phyloP scores from a whole-genome alignment of 768 basidiomycete species.

The Hortiboletus campestris region DNA sequence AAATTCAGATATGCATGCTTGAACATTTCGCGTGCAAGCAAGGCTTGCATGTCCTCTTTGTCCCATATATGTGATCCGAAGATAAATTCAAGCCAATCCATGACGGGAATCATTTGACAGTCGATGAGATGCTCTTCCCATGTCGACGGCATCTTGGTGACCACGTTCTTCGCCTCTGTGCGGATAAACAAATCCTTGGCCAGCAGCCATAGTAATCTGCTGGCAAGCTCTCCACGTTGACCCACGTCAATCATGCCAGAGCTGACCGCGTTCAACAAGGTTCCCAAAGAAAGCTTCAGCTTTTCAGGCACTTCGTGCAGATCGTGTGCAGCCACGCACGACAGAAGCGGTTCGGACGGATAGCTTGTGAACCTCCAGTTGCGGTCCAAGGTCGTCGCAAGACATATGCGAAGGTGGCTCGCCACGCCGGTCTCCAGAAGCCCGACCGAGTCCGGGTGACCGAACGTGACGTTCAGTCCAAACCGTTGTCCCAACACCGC shows the following conservation, averaged over 20 bases:
- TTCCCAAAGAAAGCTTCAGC: background rate
- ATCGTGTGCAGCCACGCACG: background rate
- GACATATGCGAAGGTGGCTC: too few species aligned
- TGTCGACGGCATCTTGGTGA: too few species aligned
- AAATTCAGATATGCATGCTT: slow-evolving; percentile 9
- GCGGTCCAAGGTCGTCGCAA: too few species aligned
- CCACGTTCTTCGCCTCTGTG: too few species aligned
- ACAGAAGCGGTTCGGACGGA: too few species aligned
- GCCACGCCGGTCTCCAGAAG: too few species aligned
- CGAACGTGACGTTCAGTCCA: background rate
- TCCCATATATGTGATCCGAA: background rate
- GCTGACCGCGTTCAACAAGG: background rate
- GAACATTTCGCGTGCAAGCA: background rate
- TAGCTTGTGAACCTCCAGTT: too few species aligned
- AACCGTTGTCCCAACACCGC: slow-evolving; percentile 6
- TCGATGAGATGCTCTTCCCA: too few species aligned
- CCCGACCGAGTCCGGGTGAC: slow-evolving; percentile 3
- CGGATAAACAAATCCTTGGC: too few species aligned
- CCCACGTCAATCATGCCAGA: slow-evolving; percentile 7
- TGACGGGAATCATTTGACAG: slow-evolving; percentile 8
- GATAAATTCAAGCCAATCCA: slow-evolving; percentile 13
- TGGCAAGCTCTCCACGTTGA: slow-evolving; percentile 3
- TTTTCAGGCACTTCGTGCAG: background rate
- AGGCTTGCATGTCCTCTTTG: background rate
- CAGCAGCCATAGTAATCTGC: too few species aligned